Base-by-base conservation (phyloP, 768 basidiomycete species). In the Astraeus odoratus region DNA sequence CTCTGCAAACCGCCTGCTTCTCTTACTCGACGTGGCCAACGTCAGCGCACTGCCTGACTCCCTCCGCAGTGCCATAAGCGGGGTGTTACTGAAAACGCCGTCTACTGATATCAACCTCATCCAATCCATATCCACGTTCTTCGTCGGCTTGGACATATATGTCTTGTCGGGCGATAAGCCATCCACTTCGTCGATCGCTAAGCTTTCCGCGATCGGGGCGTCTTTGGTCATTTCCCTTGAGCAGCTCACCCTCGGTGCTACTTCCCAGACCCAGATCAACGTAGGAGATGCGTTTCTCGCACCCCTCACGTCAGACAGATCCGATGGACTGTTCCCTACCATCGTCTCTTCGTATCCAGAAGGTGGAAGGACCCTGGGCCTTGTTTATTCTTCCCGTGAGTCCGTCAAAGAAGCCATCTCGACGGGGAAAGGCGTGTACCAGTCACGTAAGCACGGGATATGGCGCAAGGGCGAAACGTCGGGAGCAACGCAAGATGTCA, bases 381-480 rank as follows among this genome's bases (percentile, higher is more conserved):
- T 99, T 44, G 96, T 97, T 27, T 99, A 99, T 69, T 98, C 96
- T 9, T 98, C 95, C 18, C 56, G 64, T 42, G 82, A 86, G 54
- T 95, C 93, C 4, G 74, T 98, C 55, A 76, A 75, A 39, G 89
- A 94, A 62, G 86, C 87, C 54, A 91, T 99, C 61, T 49, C 80
- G 29, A 83, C 91, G 2, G 91, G 92, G 22, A 84, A 83, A 58
- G 96, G 96, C 13, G 84, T 95, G 10, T 99, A 99, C 61, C 93
- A 97, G 60, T 97, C 94, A 16, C 81, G 96, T 49, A 92, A 89
- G 60, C 90, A 95, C 57, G 94, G 94, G 13, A 69, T 98, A 25
- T 99, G 96, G 96, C 73, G 86, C 41, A 99, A 99, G 61, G 96
- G 96, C 13, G 94, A 91, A 67, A 94, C 93, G 0, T 94, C 91